Evolutionary conservation across 2,329 filamentous ascomycete genomes (phyloP).

Genomic region (Colletotrichum endophyticum): DNA sequence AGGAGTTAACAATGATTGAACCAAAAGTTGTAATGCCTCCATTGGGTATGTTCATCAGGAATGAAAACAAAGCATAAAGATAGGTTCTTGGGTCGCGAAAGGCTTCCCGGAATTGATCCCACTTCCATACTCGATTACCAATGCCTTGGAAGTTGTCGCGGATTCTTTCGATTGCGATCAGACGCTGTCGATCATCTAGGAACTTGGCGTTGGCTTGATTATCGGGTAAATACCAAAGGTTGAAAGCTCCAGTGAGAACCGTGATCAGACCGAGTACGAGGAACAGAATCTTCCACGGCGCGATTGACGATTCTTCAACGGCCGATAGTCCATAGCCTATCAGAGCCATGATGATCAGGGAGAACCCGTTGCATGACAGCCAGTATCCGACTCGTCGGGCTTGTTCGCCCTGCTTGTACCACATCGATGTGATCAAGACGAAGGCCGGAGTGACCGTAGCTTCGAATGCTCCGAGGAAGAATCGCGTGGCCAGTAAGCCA

Average conservation of each 20-base stretch:
- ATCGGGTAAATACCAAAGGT: constrained; percentile 50
- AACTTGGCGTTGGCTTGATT: constrained; percentile 63
- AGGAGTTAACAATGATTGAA: constrained; percentile 21
- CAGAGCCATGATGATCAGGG: constrained; percentile 21
- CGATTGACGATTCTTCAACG: not conserved
- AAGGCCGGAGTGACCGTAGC: constrained; percentile 28
- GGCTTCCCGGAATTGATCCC: constrained; percentile 49
- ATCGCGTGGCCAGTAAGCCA: constrained; percentile 23
- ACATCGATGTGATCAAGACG: constrained; percentile 27
- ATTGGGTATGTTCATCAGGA: constrained; percentile 26
- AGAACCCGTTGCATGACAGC: constrained; percentile 24
- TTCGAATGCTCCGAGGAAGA: constrained; percentile 28
- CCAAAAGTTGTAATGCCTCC: constrained; percentile 24
- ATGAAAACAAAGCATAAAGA: constrained; percentile 54
- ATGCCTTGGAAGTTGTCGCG: constrained; percentile 53
- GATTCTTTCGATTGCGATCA: constrained; percentile 53
- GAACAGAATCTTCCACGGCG: constrained; percentile 27
- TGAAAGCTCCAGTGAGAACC: constrained; percentile 19
- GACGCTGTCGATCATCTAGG: constrained; percentile 57
- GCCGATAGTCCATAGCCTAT: constrained; percentile 26
- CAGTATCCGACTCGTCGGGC: constrained; percentile 29
- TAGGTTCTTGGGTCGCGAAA: constrained; percentile 56
- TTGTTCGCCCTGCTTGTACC: constrained; percentile 35
- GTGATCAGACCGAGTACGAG: constrained; percentile 32
- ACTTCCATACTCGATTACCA: constrained; percentile 52